Base-by-base conservation (phyloP, 164 flowering plant genomes). In the Dillenia suffruticosa region DNA sequence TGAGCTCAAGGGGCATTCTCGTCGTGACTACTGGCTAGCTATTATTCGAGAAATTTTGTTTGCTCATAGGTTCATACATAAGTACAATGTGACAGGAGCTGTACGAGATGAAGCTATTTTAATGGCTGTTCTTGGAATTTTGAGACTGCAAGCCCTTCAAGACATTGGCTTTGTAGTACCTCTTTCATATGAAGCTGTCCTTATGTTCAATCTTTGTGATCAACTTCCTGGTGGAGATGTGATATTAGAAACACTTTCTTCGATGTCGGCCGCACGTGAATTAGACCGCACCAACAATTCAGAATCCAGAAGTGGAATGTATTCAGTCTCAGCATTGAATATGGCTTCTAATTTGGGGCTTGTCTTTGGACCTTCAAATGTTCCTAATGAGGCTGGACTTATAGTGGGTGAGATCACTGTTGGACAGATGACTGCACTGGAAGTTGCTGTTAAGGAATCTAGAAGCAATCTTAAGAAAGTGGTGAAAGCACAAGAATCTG, bases 21-120 rank as follows among this genome's bases (percentile, higher is more conserved):
- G 99, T 12, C 96, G 99, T 68, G 97, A 94, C 63, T 86, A 88
- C 74, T 94, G 99, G 99, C 74, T 94, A 59, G 87, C 92, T 61
- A 89, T 92, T 58, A 84, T 85, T 54, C 72, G 81, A 43, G 99
- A 94, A 74, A 74, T 94, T 53, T 68, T 94, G 49, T 83, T 69
- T 77, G 92, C 68, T 22, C 99, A 94, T 68, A 77, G 71, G 60
- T 94, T 89, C 64, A 73, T 91, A 40, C 69, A 71, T 4, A 88
- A 85, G 73, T 94, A 74, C 71, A 74, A 79, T 51, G 75, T 95
- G 12, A 72, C 67, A 49, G 90, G 89, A 55, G 69, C 80, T 68
- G 82, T 71, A 70, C 70, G 75, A 13, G 85, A 84, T 56, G 97
- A 88, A 70, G 84, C 80, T 45, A 80, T 95, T 64, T 80, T 86